Conservation (phyloP, 2,329 filamentous ascomycete genomes). For the Volutella citrinella region DNA sequence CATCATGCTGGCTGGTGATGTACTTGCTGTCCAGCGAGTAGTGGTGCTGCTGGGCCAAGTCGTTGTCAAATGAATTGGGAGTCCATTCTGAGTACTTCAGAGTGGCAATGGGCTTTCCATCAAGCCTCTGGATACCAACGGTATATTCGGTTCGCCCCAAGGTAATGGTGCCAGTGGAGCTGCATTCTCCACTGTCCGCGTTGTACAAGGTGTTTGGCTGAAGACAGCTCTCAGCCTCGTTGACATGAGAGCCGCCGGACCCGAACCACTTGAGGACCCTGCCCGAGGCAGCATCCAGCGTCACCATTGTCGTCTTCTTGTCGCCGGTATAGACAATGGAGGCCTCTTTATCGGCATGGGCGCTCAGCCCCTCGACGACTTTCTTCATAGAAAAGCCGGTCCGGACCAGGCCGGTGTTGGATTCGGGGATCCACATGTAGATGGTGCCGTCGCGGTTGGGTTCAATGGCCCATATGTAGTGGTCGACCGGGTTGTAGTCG, state of each 20-base stretch:
- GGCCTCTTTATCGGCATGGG: constrained; percentile 71
- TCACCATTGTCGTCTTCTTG: constrained; percentile 87
- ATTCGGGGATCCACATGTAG: constrained; percentile 75
- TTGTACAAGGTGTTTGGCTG: constrained; percentile 65
- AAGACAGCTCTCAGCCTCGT: constrained; percentile 72
- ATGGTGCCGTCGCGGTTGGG: constrained; percentile 83
- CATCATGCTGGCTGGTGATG: constrained; percentile 83
- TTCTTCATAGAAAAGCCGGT: constrained; percentile 78
- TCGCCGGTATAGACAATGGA: constrained; percentile 86
- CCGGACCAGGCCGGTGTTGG: constrained; percentile 57
- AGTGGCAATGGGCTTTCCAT: constrained; percentile 77
- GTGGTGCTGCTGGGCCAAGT: constrained; percentile 80
- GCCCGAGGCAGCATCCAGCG: constrained; percentile 82
- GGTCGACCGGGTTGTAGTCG: constrained; percentile 67
- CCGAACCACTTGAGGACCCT: constrained; percentile 82
- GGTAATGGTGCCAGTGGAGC: constrained; percentile 74
- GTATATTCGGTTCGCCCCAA: constrained; percentile 88
- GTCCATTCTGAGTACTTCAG: constrained; percentile 94
- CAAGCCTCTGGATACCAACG: constrained; percentile 75
- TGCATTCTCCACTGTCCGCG: constrained; percentile 71
- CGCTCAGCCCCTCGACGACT: constrained; percentile 78
- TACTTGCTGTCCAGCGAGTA: constrained; percentile 82
- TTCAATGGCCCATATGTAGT: constrained; percentile 94
- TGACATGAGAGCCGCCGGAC: constrained; percentile 64
- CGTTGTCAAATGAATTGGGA: constrained; percentile 85